Evolutionary conservation across 139 green algal genomes (phyloP).

Genomic region (Closterium sp.): DNA sequence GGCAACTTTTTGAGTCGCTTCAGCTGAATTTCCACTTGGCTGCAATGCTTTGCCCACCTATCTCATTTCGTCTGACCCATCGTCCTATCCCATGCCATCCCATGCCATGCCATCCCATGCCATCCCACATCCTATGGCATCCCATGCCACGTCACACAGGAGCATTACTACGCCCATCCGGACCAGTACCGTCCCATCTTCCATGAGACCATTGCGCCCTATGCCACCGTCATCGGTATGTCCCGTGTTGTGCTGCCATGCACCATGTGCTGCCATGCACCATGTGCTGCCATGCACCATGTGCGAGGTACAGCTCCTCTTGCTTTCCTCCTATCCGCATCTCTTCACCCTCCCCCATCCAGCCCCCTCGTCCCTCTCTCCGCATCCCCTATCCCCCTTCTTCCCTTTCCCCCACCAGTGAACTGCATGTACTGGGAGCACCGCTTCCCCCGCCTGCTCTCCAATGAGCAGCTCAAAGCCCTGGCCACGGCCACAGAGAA

Average conservation of each 20-base stretch:
- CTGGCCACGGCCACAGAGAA: too few species aligned
- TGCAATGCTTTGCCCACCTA: too few species aligned
- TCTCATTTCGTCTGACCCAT: background rate
- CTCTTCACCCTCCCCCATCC: background rate
- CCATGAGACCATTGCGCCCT: slow-evolving; percentile 34
- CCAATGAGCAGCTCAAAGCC: slow-evolving; percentile 6
- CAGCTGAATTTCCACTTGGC: too few species aligned
- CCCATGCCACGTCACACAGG: background rate
- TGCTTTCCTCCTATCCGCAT: background rate
- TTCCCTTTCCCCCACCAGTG: too few species aligned
- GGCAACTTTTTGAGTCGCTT: too few species aligned
- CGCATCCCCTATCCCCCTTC: too few species aligned
- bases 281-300: background rate
- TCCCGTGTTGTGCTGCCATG: background rate
- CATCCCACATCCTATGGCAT: background rate
- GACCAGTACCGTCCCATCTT: slow-evolving; percentile 37
- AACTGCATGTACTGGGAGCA: slow-evolving; percentile 47
- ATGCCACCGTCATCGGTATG: slow-evolving; percentile 35
- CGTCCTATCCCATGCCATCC: background rate
- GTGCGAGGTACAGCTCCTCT: background rate
- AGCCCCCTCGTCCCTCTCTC: too few species aligned
- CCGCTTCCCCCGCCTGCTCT: slow-evolving; percentile 28
- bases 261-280: background rate
- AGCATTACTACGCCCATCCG: slow-evolving; percentile 29
- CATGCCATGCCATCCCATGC: background rate